Evolutionary conservation across 2,329 filamentous ascomycete genomes (phyloP).

Genomic region (Arthrinium phaeospermum): DNA sequence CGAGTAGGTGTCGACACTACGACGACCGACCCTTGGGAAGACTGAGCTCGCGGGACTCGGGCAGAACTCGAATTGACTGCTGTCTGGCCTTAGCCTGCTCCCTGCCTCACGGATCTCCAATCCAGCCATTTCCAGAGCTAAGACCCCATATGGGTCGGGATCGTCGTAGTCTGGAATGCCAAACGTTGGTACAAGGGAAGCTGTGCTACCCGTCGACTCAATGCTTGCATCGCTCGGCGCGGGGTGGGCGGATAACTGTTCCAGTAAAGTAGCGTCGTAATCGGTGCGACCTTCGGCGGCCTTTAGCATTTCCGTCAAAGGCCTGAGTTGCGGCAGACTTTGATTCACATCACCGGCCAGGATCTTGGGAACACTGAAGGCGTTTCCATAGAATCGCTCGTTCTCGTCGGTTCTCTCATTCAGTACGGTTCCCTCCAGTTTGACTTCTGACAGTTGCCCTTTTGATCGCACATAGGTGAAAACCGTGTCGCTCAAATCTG

Average conservation of each 20-base stretch:
- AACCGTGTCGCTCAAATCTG: slow-evolving; percentile 59
- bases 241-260: slow-evolving; percentile 66
- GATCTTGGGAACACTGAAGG: slow-evolving; percentile 60
- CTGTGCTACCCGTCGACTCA: slow-evolving; percentile 48
- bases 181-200: slow-evolving; percentile 60
- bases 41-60: slow-evolving; percentile 78
- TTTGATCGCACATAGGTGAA: slow-evolving; percentile 65
- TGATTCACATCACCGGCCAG: slow-evolving; percentile 62
- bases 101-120: slow-evolving; percentile 92
- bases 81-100: slow-evolving; percentile 72
- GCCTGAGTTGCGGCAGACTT: slow-evolving; percentile 58
- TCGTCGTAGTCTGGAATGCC: slow-evolving; percentile 81
- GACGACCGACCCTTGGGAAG: slow-evolving; percentile 62
- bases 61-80: slow-evolving; percentile 83
- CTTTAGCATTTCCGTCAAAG: slow-evolving; percentile 83
- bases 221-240: slow-evolving; percentile 77
- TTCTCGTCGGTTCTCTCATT: slow-evolving; percentile 65
- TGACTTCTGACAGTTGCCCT: slow-evolving; percentile 60
- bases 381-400: slow-evolving; percentile 60
- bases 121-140: slow-evolving; percentile 88
- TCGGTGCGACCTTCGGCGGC: slow-evolving; percentile 84
- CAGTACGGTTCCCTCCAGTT: slow-evolving; percentile 61
- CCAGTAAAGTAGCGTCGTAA: slow-evolving; percentile 71
- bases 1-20: slow-evolving; percentile 70
- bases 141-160: slow-evolving; percentile 89